Conservation (phyloP, 164 flowering plant species). For the Taxillus chinensis region DNA sequence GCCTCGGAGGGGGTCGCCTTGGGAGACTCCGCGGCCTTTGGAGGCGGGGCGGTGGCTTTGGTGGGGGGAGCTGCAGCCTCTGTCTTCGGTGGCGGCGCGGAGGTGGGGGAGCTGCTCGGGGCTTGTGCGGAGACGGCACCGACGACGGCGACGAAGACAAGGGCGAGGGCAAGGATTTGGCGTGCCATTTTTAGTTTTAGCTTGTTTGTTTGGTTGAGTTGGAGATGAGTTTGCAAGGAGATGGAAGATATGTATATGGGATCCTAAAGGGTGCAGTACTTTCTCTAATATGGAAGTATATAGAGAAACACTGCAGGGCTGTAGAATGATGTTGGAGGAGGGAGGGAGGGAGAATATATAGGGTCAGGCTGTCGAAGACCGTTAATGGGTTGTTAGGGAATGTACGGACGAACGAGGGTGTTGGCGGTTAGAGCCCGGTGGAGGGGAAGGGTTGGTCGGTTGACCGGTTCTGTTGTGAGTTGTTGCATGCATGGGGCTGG, state of each 20-base stretch:
- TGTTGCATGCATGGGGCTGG: no score
- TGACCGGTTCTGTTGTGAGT: no score
- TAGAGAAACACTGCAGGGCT: background rate
- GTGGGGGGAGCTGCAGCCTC: slow-evolving; percentile 1
- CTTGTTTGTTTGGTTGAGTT: background rate
- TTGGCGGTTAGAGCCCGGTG: no score
- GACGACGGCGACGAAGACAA: slow-evolving; percentile 16
- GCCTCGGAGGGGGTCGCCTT: background rate
- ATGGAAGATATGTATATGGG: background rate
- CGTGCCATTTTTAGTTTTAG: slow-evolving; percentile 18
- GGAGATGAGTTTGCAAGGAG: background rate
- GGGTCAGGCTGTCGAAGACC: background rate
- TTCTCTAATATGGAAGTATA: background rate
- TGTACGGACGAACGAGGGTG: no score
- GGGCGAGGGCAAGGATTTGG: slow-evolving; percentile 15
- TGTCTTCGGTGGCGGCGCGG: slow-evolving; percentile 10
- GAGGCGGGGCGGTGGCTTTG: background rate
- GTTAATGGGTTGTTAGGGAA: no score
- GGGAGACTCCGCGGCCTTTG: background rate
- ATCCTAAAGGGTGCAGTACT: slow-evolving; percentile 1
- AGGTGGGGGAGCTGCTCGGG: background rate
- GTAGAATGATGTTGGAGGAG: background rate
- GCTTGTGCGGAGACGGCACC: slow-evolving; percentile 14
- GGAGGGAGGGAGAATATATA: background rate
- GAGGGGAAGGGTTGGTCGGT: no score